phyloP scores from a whole-genome alignment of 208 protist genomes.

The Crithidia expoeki region DNA sequence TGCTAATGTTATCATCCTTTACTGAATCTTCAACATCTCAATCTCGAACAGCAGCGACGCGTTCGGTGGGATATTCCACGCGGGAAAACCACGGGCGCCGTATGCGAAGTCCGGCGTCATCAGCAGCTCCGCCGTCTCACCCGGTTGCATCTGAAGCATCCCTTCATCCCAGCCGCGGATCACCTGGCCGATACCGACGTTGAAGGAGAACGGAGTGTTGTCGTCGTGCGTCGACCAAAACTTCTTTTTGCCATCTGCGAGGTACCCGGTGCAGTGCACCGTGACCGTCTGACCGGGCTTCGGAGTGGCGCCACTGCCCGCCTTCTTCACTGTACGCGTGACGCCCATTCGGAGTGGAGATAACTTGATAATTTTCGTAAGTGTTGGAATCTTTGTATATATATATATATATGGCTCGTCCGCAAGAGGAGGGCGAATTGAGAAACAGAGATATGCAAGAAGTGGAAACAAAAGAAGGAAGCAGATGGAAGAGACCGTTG shows the following conservation, averaged over 20 bases:
- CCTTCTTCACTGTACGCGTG: conserved; percentile 62
- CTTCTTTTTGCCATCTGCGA: conserved; percentile 84
- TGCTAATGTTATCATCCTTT: background rate
- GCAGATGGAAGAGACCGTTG: no score
- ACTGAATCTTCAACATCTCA: conserved; percentile 80
- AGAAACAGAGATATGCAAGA: no score
- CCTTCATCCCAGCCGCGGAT: conserved; percentile 96
- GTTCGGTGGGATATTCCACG: conserved; percentile 87
- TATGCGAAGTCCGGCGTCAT: conserved; percentile 89
- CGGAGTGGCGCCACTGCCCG: conserved; percentile 63
- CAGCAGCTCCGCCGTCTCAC: conserved; percentile 81
- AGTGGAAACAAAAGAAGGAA: no score
- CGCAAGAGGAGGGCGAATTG: no score
- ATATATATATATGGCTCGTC: no score
- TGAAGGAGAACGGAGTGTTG: conserved; percentile 91
- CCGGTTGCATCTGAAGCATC: conserved; percentile 85
- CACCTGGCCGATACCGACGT: conserved; percentile 90
- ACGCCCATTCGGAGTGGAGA: conserved; percentile 67
- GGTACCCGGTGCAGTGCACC: conserved; percentile 90
- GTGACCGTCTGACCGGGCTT: conserved; percentile 77
- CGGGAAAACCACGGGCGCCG: conserved; percentile 84
- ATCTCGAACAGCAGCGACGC: conserved; percentile 89
- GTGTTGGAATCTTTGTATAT: no score
- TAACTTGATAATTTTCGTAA: conserved; percentile 32
- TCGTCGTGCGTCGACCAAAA: conserved; percentile 91